Evolutionary conservation across 1,139 yeast species (phyloP).

Genomic region (Starmera stellimalicola): DNA sequence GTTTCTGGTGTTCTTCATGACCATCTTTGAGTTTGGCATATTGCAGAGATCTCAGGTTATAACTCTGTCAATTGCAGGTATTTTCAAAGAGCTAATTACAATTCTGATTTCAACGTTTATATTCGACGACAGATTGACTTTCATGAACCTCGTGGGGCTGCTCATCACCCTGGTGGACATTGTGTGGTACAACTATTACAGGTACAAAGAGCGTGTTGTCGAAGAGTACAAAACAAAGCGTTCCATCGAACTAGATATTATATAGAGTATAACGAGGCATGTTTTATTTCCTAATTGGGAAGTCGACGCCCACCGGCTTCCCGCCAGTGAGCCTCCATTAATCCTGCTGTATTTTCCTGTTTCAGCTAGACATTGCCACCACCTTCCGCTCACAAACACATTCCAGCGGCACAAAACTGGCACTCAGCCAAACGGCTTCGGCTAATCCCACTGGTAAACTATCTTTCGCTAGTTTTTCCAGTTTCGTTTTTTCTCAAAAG

Average conservation of each 20-base stretch:
- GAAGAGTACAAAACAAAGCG: background rate
- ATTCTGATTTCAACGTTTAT: constrained; percentile 61
- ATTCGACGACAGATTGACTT: constrained; percentile 64
- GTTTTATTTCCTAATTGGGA: background rate
- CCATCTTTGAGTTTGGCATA: constrained; percentile 78
- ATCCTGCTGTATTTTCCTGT: too few relatives aligned
- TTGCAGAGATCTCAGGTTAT: constrained; percentile 76
- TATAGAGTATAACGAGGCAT: background rate
- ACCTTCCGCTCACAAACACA: too few relatives aligned
- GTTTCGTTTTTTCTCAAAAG: too few relatives aligned
- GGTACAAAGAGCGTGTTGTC: constrained; percentile 29
- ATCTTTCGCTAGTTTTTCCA: too few relatives aligned
- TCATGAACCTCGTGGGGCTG: constrained; percentile 69
- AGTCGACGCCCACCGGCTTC: background rate
- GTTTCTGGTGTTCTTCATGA: constrained; percentile 79
- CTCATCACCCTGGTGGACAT: constrained; percentile 69
- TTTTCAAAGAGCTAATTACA: constrained; percentile 83
- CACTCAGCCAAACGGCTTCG: too few relatives aligned
- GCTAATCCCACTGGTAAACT: too few relatives aligned
- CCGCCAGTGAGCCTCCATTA: too few relatives aligned
- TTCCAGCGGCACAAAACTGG: too few relatives aligned
- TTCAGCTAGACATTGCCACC: too few relatives aligned
- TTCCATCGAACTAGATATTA: background rate
- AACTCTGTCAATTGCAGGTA: constrained; percentile 85
- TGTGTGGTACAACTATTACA: constrained; percentile 66